phyloP scores from a whole-genome alignment of 2,329 filamentous ascomycete species.

The Amauroascus niger region DNA sequence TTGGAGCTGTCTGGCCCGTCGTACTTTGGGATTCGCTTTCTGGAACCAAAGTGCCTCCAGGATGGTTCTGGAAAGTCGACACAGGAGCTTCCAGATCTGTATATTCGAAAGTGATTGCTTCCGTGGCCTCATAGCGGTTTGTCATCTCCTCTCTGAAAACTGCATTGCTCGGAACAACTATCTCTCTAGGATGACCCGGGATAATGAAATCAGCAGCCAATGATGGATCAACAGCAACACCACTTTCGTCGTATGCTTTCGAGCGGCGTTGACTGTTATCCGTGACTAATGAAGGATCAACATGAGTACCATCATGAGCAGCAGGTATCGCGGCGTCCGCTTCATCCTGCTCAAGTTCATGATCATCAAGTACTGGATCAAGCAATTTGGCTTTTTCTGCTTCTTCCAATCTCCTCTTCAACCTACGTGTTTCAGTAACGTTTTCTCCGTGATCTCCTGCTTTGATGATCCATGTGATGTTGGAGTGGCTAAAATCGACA shows the following conservation, averaged over 20 bases:
- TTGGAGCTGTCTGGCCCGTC: not conserved
- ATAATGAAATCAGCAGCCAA: constrained; percentile 20
- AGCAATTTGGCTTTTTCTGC: constrained; percentile 44
- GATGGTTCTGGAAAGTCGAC: not conserved
- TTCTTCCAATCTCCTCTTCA: constrained; percentile 44
- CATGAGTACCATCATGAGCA: not conserved
- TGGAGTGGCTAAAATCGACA: constrained; percentile 84
- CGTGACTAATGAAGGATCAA: not conserved
- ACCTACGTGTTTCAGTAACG: constrained; percentile 28
- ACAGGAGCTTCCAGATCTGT: constrained; percentile 20
- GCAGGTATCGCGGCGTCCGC: not conserved
- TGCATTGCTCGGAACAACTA: constrained; percentile 23
- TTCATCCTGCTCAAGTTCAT: constrained; percentile 37
- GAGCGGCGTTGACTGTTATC: not conserved
- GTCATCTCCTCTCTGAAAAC: constrained; percentile 23
- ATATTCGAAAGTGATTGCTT: constrained; percentile 30
- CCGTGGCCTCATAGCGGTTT: constrained; percentile 26
- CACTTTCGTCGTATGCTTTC: constrained; percentile 18
- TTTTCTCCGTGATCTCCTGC: constrained; percentile 38
- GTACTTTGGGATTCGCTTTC: not conserved
- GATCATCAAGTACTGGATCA: constrained; percentile 38
- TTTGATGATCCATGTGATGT: constrained; percentile 69
- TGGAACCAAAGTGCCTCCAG: not conserved
- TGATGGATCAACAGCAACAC: constrained; percentile 38
- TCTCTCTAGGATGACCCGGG: constrained; percentile 14